A percentile compares a stretch with the other conserved stretches of the same genome.
These are phyloP conservation scores for Pseudocercospora cruenta DNA, from an alignment of 2,329 filamentous ascomycete species.

Conservation along the genomic window DNA sequence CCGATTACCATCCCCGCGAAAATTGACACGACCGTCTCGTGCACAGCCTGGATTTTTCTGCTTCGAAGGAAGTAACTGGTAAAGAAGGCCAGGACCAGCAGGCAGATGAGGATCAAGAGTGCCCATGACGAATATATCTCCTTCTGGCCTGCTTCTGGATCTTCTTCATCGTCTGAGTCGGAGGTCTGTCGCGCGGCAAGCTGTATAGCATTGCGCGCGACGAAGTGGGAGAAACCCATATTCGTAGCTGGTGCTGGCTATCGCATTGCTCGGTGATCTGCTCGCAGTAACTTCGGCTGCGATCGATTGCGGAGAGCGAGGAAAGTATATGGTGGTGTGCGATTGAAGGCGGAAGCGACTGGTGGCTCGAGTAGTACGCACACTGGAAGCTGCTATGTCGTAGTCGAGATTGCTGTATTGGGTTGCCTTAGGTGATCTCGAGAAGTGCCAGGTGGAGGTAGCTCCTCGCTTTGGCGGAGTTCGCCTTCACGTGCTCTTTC, in stretches of 20 bases:
- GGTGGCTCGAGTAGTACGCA: neutral
- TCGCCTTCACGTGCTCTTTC: neutral
- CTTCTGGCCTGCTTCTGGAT: conserved; percentile 82
- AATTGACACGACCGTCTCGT: conserved; percentile 97
- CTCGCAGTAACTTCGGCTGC: conserved; percentile 3
- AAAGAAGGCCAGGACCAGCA: conserved; percentile 92
- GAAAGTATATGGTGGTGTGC: neutral
- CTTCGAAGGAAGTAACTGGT: conserved; percentile 96
- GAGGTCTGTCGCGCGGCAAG: conserved; percentile 47
- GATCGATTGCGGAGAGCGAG: neutral
- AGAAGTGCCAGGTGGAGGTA: too few relatives aligned
- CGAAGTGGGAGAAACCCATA: conserved; percentile 33
- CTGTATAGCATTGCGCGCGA: conserved; percentile 27
- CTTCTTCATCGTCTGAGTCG: conserved; percentile 56
- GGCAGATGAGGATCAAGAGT: conserved; percentile 91
- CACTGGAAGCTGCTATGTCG: neutral
- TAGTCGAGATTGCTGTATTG: neutral
- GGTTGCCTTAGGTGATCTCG: neutral
- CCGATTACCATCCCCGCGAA: conserved; percentile 98
- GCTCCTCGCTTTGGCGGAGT: too few relatives aligned
- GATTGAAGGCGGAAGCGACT: neutral
- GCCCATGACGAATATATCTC: conserved; percentile 97
- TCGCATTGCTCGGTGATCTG: conserved; percentile 28
- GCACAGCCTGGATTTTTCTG: conserved; percentile 94
- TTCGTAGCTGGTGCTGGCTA: conserved; percentile 32